Evolutionary conservation across 1,139 yeast genomes (phyloP).

Genomic region (Maudiozyma humilis): DNA sequence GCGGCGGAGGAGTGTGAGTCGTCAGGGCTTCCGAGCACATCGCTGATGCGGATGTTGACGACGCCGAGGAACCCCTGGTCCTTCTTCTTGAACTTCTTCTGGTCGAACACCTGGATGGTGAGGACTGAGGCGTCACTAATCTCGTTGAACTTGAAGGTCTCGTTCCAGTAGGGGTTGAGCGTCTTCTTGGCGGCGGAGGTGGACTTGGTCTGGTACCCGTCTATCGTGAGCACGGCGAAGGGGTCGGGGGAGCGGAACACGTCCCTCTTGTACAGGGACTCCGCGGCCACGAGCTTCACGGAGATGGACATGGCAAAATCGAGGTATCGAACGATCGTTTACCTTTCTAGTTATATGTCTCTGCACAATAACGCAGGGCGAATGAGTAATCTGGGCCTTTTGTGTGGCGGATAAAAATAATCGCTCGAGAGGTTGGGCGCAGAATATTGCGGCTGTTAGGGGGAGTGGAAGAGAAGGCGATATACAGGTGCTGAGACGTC

Average conservation of each 20-base stretch:
- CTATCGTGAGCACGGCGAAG: slow-evolving; percentile 92
- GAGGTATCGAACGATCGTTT: too few species aligned
- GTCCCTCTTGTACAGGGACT: slow-evolving; percentile 89
- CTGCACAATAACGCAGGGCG: too few species aligned
- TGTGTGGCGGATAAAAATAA: too few species aligned
- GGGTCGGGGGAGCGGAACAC: slow-evolving; percentile 96
- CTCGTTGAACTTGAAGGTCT: slow-evolving; percentile 60
- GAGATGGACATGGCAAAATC: slow-evolving; percentile 36
- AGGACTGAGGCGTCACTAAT: slow-evolving; percentile 80
- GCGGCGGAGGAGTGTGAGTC: slow-evolving; percentile 20
- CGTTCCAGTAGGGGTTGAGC: slow-evolving; percentile 96
- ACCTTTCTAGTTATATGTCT: too few species aligned
- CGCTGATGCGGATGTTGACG: slow-evolving; percentile 83
- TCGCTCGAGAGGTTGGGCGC: too few species aligned
- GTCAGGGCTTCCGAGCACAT: slow-evolving; percentile 62
- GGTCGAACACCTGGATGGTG: slow-evolving; percentile 93
- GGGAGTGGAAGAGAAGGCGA: too few species aligned
- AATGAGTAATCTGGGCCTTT: too few species aligned
- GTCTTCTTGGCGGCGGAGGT: slow-evolving; percentile 92
- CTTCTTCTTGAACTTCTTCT: slow-evolving; percentile 92
- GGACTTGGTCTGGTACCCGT: slow-evolving; percentile 92
- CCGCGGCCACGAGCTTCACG: slow-evolving; percentile 90
- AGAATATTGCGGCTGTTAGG: too few species aligned
- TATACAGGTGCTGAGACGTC: too few species aligned
- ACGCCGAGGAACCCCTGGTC: slow-evolving; percentile 99